Base-by-base conservation (phyloP, 169 alveolate genomes). In the Cryptosporidium viatorum region DNA sequence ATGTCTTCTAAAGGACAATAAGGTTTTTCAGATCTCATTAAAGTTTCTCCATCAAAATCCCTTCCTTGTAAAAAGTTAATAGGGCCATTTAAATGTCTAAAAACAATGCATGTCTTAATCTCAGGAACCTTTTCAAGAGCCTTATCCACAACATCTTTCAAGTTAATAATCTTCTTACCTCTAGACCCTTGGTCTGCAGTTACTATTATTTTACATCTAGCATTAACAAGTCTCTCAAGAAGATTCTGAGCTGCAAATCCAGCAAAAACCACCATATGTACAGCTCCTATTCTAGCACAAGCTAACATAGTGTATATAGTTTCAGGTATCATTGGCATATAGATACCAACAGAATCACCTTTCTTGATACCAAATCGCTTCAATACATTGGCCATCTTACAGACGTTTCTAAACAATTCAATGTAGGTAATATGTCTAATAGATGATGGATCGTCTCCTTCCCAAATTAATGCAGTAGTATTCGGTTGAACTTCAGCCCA, bases 201-300 rank as follows among this genome's bases (percentile, higher is more conserved):
- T 70, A 97, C 91, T 35, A 97, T 80, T 26, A 95, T 26, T 68
- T 92, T 94, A 31, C 96, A 94, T 74, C 93, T 71, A 39, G 99
- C 97, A 91, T 97, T 98, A 12, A 92, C 75, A 26, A 97, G 95
- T 31, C 99, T 94, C 58, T 96, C 98, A 7, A 96, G 95, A 52
- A 98, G 85, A 85, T 97, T 95, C 18, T 95, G 95, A 52, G 99
- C 97, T 16, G 99, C 97, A 93, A 97, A 98, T 5, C 99, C 99
- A 26, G 99, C 99, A 92, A 98, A 98, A 73, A 98, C 98, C 21
- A 98, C 99, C 95, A 95, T 95, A 92, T 97, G 99, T 18, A 97
- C 95, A 16, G 99, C 99, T 50, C 99, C 99, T 39, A 98, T 94
- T 59, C 99, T 94, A 14, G 98, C 97, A 85, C 99, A 97, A 29